Evolutionary conservation across 2,329 filamentous ascomycete genomes (phyloP).

Genomic region (Sarocladium oryzae): DNA sequence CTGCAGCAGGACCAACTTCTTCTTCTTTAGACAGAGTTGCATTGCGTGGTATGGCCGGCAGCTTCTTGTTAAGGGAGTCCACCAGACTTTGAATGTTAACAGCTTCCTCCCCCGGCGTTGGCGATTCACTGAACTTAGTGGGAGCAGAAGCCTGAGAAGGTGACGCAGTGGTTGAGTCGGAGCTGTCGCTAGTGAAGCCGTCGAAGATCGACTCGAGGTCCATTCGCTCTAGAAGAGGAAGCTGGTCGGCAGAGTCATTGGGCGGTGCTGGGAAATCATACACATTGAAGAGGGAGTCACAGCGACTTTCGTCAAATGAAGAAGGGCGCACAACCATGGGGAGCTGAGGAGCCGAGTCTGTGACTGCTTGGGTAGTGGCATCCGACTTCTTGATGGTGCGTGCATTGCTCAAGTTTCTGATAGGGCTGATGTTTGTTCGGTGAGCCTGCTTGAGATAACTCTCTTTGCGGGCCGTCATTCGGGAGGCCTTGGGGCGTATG

Average conservation of each 20-base stretch:
- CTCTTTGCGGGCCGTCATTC: slow-evolving; percentile 53
- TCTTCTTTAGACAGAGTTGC: not conserved
- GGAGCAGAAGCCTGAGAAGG: not conserved
- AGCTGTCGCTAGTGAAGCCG: slow-evolving; percentile 6
- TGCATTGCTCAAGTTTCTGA: not conserved
- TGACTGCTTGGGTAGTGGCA: slow-evolving; percentile 10
- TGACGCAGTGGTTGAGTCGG: not conserved
- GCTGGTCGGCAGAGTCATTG: not conserved
- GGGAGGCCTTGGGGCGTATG: slow-evolving; percentile 46
- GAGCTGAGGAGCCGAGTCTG: slow-evolving; percentile 5
- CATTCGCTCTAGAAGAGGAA: not conserved
- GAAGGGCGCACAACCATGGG: slow-evolving; percentile 10
- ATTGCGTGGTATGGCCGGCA: slow-evolving; percentile 17
- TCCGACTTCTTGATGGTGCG: not conserved
- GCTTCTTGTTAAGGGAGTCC: slow-evolving; percentile 18
- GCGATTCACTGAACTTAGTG: not conserved
- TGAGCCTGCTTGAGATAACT: slow-evolving; percentile 23
- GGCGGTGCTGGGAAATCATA: slow-evolving; percentile 3
- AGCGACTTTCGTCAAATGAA: slow-evolving; percentile 4
- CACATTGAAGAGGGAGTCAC: slow-evolving; percentile 6
- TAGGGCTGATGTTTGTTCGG: slow-evolving; percentile 17
- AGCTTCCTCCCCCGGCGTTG: not conserved
- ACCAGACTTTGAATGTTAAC: slow-evolving; percentile 1
- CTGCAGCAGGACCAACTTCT: not conserved
- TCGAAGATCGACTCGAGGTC: slow-evolving; percentile 4